Conservation (phyloP, 495 filamentous ascomycete species). For the Annulohypoxylon stygium region DNA sequence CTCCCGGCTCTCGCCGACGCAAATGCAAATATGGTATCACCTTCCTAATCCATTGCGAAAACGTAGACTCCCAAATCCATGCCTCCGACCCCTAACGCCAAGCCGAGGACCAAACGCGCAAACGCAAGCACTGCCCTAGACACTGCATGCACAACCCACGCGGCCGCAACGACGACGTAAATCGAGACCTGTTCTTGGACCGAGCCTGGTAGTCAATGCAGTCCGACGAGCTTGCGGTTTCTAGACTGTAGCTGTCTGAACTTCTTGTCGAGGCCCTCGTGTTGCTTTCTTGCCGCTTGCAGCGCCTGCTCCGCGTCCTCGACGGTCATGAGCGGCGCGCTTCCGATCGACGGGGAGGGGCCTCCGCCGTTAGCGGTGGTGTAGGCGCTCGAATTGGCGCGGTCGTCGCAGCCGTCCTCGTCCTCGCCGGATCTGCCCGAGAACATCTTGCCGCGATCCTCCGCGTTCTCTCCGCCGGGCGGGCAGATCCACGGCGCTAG, state of each 20-base stretch:
- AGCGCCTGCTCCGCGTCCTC: constrained; percentile 73
- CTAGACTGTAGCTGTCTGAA: constrained; percentile 70
- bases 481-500: constrained; percentile 62
- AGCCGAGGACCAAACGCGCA: constrained; percentile 2
- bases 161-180: constrained; percentile 19
- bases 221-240: constrained; percentile 62
- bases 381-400: constrained; percentile 32
- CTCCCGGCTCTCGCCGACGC: not conserved
- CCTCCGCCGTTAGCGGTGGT: constrained; percentile 45
- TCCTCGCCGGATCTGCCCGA: constrained; percentile 44
- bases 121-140: constrained; percentile 11
- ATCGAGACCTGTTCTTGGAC: not conserved
- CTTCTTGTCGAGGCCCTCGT: constrained; percentile 77
- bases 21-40: not conserved
- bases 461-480: constrained; percentile 42
- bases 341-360: constrained; percentile 57
- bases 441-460: constrained; percentile 46
- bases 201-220: constrained; percentile 51
- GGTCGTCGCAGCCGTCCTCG: constrained; percentile 22
- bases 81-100: not conserved
- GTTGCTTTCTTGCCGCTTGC: constrained; percentile 70
- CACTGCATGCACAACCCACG: constrained; percentile 33
- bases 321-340: constrained; percentile 64
- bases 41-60: constrained; percentile 15
- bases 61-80: not conserved